phyloP scores from a whole-genome alignment of 345 rosid species.

The Microthlaspi erraticum region DNA sequence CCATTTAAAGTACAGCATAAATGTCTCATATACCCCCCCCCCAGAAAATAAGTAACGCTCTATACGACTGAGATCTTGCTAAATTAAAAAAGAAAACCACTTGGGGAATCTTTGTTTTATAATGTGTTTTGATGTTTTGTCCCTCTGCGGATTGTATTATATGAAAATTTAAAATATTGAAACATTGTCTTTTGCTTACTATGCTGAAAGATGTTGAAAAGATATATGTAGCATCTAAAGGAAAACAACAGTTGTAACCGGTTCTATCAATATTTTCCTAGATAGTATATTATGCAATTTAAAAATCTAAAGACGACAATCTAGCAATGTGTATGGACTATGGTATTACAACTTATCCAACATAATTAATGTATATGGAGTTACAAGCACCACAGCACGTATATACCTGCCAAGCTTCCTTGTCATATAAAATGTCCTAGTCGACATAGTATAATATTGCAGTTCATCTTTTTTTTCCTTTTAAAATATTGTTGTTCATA shows the following conservation, averaged over 20 bases:
- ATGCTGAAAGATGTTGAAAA: too few species aligned
- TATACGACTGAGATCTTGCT: neutral
- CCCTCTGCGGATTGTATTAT: neutral
- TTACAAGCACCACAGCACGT: slow-evolving; percentile 25
- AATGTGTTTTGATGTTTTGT: neutral
- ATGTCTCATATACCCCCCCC: neutral
- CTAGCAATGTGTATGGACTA: neutral
- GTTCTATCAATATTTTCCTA: too few species aligned
- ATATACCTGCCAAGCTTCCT: neutral
- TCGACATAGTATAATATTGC: slow-evolving; percentile 10
- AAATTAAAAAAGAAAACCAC: neutral
- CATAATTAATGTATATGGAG: neutral
- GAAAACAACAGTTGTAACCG: neutral
- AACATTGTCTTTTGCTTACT: neutral
- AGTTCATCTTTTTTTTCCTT: too few species aligned
- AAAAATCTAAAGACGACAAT: neutral
- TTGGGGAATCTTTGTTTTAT: neutral
- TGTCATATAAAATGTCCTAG: neutral
- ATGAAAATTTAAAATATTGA: neutral
- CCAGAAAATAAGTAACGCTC: neutral
- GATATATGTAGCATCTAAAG: neutral
- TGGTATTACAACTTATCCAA: neutral
- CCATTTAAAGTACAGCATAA: neutral
- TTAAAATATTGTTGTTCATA: neutral
- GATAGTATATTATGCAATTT: too few species aligned